Evolutionary conservation across 2,329 filamentous ascomycete genomes (phyloP), one percentile per base, ranked within the genome.

Genomic region (Epicoccum nigrum): DNA sequence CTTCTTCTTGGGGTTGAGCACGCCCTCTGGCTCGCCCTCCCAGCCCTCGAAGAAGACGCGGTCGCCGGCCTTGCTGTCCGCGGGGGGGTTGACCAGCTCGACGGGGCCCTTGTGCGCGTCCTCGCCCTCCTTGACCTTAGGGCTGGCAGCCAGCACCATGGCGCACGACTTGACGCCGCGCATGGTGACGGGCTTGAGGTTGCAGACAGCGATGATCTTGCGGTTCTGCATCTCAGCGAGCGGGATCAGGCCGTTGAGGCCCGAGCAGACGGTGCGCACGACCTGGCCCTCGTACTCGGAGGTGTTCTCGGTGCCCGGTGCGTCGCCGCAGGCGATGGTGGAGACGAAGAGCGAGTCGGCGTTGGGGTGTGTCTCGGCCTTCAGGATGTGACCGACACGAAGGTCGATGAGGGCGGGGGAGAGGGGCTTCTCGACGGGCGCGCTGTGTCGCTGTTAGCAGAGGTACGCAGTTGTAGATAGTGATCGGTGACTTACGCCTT

Each of bases 1-100:
- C 86, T 97, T 97, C 86, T 97, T 99, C 87, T 99, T 99, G 51
- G 94, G 94, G 82, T 97, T 99, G 51, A 99, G 83, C 43, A 93
- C 85, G 56, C 87, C 88, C 82, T 99, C 94, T 0, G 94, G 92
- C 80, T 96, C 89, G 53, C 91, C 92, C 74, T 90, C 83, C 87
- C 90, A 99, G 39, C 94, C 94, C 72, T 97, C 90, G 71, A 99
- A 99, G 81, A 82, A 92, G 43, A 97, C 89, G 12, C 90, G 82
- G 71, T 96, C 91, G 51, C 94, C 94, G 5, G 92, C 90, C 70
- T 87, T 85, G 34, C 90, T 82, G 32, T 84, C 90, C 15, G 81
- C 83, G 1, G 94, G 94, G 1, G 93, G 92, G 56, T 79, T 85
- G 45, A 97, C 93, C 17, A 99, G 84, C 81, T 99, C 94, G 52